phyloP scores from a whole-genome alignment of 1,139 yeast genomes.

The Eremothecium coryli region DNA sequence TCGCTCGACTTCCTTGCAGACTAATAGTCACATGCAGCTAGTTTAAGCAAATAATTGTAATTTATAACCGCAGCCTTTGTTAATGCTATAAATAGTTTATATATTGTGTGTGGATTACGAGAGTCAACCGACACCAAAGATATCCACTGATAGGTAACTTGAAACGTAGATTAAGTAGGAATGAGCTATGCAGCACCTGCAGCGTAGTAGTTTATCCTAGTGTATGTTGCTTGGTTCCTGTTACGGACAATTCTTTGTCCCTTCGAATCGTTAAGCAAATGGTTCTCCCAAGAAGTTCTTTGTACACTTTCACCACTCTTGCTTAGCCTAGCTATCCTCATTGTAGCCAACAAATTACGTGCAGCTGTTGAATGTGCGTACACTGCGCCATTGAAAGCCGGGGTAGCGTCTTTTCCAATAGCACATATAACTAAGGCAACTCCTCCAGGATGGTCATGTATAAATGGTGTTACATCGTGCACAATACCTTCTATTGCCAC shows the following conservation, averaged over 20 bases:
- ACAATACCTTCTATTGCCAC: conserved; percentile 49
- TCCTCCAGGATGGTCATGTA: conserved; percentile 70
- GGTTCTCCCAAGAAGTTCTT: conserved; percentile 54
- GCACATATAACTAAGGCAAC: conserved; percentile 49
- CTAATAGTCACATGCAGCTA: no score
- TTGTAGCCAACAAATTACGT: conserved; percentile 58
- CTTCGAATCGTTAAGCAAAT: conserved; percentile 44
- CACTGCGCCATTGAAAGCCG: conserved; percentile 67
- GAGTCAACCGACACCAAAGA: no score
- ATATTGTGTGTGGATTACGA: no score
- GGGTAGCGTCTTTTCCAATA: conserved; percentile 64
- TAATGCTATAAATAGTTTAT: no score
- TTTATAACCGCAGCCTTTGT: no score
- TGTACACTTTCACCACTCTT: conserved; percentile 73
- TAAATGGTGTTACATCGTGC: conserved; percentile 65
- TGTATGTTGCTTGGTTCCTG: conserved; percentile 48
- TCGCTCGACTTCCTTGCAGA: conserved; percentile 21
- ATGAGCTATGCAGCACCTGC: conserved; percentile 36
- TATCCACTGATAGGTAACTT: not conserved
- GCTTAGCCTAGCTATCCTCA: conserved; percentile 65
- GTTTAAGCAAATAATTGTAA: no score
- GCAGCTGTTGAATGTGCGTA: conserved; percentile 71
- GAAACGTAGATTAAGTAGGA: no score
- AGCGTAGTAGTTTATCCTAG: conserved; percentile 31
- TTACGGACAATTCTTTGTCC: conserved; percentile 50